These are phyloP conservation scores for Suhomyces taliae DNA, from an alignment of 1,139 yeast species.

Conservation along the genomic window DNA sequence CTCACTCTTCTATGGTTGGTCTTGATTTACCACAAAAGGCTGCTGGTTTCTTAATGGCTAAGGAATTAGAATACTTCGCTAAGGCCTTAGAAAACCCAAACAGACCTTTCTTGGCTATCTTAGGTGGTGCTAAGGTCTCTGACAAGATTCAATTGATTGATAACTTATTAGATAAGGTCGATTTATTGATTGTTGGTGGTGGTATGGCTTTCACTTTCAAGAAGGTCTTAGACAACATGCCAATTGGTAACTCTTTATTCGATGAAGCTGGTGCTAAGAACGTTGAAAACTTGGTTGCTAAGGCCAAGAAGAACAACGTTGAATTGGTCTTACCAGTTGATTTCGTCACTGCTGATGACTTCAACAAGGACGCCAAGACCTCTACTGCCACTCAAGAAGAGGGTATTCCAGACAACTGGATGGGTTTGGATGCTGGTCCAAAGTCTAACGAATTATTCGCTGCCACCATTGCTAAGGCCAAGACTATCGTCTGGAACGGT, in stretches of 20 bases:
- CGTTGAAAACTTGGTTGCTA: constrained; percentile 82
- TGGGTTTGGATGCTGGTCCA: constrained; percentile 95
- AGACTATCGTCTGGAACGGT: constrained; percentile 98
- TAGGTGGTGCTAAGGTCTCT: constrained; percentile 98
- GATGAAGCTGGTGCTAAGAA: constrained; percentile 93
- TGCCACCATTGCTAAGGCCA: constrained; percentile 81
- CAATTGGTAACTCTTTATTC: constrained; percentile 85
- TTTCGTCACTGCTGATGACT: constrained; percentile 90
- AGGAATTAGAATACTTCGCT: constrained; percentile 94
- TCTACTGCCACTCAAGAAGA: constrained; percentile 78
- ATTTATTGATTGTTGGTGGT: constrained; percentile 91
- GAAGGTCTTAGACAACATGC: constrained; percentile 80
- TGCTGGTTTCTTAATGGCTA: constrained; percentile 94
- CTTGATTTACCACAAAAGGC: constrained; percentile 91
- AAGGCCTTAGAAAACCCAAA: constrained; percentile 96
- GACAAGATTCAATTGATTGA: constrained; percentile 98
- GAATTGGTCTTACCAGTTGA: constrained; percentile 91
- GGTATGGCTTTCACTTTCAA: constrained; percentile 99
- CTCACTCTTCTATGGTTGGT: constrained; percentile 98
- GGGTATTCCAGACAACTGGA: constrained; percentile 92
- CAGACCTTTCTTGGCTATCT: constrained; percentile 95
- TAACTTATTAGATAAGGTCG: constrained; percentile 93
- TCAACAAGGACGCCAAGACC: constrained; percentile 83
- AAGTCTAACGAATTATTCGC: constrained; percentile 75
- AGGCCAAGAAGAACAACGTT: constrained; percentile 93